These are phyloP conservation scores for Phytophthora pini DNA, from an alignment of 352 stramenopile genomes.

Conservation along the genomic window DNA sequence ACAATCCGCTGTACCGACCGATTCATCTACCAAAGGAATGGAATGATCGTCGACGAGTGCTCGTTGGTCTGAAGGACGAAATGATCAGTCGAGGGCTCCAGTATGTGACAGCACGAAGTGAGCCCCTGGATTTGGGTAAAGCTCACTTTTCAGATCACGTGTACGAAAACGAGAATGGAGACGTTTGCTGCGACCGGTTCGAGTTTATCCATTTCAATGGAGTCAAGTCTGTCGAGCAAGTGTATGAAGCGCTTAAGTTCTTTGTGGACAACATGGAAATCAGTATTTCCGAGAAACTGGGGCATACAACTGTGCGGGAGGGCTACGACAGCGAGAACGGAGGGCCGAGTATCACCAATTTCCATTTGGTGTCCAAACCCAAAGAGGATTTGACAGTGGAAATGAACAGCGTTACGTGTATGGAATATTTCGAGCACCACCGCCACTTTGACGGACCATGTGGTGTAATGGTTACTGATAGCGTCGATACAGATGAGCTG, in stretches of 20 bases:
- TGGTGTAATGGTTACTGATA: conserved; percentile 38
- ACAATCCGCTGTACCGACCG: conserved; percentile 8
- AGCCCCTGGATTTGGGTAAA: conserved; percentile 36
- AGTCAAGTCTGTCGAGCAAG: conserved; percentile 40
- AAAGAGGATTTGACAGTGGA: conserved; percentile 4
- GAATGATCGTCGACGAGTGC: conserved; percentile 23
- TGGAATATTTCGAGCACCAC: conserved; percentile 27
- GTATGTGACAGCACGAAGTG: conserved; percentile 41
- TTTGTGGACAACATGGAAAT: conserved; percentile 58
- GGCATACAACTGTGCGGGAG: conserved; percentile 48
- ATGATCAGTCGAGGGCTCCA: conserved; percentile 28
- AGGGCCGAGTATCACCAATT: conserved; percentile 33
- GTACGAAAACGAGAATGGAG: conserved; percentile 18
- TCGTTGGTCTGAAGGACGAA: conserved; percentile 36
- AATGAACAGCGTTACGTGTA: conserved; percentile 3
- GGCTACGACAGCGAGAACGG: conserved; percentile 38
- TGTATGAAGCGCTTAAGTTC: conserved; percentile 45
- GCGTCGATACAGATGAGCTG: conserved; percentile 43
- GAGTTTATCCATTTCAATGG: conserved; percentile 48
- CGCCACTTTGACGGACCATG: conserved; percentile 12
- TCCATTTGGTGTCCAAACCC: conserved; percentile 41
- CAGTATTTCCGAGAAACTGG: conserved; percentile 47
- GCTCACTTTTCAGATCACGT: conserved; percentile 22
- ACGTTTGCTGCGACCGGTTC: conserved; percentile 30
- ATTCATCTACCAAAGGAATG: conserved; percentile 28